Evolutionary conservation across 371 early-diverging fungal genomes (phyloP).

Genomic region (Choanephora cucurbitarum): DNA sequence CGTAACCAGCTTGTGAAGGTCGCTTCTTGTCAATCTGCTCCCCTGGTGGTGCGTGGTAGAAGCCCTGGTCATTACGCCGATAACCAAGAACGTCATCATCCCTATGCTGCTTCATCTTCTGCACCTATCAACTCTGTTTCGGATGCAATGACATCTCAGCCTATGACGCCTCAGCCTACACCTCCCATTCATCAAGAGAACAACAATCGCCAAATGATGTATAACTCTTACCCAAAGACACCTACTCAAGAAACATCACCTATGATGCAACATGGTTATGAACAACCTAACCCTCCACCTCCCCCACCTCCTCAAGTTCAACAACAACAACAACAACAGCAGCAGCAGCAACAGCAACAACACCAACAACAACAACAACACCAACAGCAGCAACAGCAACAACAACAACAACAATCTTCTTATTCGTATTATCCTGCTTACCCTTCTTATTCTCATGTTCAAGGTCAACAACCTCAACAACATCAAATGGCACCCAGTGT

Average conservation of each 20-base stretch:
- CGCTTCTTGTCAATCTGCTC: slow-evolving; percentile 66
- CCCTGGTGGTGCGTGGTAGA: slow-evolving; percentile 83
- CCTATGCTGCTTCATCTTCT: neutral
- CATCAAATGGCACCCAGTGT: neutral
- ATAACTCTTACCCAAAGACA: slow-evolving; percentile 5
- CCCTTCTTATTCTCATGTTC: neutral
- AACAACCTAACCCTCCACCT: slow-evolving; percentile 4
- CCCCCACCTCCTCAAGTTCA: neutral
- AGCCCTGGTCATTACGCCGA: slow-evolving; percentile 84
- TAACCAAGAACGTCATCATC: slow-evolving; percentile 14
- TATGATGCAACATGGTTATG: slow-evolving; percentile 6
- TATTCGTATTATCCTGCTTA: neutral
- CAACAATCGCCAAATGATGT: neutral
- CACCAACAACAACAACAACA: too few species aligned
- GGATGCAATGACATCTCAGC: neutral
- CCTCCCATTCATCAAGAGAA: neutral
- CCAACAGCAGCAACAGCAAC: too few species aligned
- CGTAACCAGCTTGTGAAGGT: slow-evolving; percentile 45
- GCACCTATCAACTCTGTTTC: neutral
- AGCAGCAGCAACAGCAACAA: too few species aligned
- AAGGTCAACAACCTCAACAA: slow-evolving; percentile 9
- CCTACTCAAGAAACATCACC: neutral
- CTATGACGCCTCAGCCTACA: neutral
- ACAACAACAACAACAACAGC: neutral
- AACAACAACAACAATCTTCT: too few species aligned